Conservation (phyloP, 2,329 filamentous ascomycete species). For the Dothideomycetidae sp. region DNA sequence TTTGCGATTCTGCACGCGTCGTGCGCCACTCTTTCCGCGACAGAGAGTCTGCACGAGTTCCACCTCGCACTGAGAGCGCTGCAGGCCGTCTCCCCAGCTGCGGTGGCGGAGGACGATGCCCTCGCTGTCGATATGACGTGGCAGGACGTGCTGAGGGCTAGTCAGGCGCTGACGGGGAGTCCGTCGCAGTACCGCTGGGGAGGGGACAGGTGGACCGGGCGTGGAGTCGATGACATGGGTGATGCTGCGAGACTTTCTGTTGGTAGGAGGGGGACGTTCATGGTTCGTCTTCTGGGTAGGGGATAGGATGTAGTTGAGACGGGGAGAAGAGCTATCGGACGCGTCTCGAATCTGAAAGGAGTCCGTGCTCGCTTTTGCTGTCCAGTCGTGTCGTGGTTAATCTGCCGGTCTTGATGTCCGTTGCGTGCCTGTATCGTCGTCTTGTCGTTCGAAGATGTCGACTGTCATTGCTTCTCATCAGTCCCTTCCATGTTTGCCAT, state of each 20-base stretch:
- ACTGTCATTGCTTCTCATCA: too few relatives aligned
- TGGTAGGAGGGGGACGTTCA: conserved; percentile 19
- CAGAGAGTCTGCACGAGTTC: conserved; percentile 7
- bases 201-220: neutral
- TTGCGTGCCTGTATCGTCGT: too few relatives aligned
- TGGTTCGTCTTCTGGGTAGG: conserved; percentile 23
- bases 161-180: conserved; percentile 1
- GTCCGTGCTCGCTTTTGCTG: too few relatives aligned
- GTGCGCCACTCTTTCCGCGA: conserved; percentile 4
- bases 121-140: conserved; percentile 42
- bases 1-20: conserved; percentile 2
- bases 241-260: conserved; percentile 7
- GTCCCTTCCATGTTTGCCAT: too few relatives aligned
- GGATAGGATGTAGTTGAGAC: conserved; percentile 9
- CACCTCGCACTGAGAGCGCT: neutral
- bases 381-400: too few relatives aligned
- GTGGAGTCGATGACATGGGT: neutral
- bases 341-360: too few relatives aligned
- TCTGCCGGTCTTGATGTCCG: too few relatives aligned
- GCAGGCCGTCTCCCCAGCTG: conserved; percentile 7
- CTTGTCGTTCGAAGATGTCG: too few relatives aligned
- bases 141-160: neutral
- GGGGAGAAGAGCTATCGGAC: too few relatives aligned
- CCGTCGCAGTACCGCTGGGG: too few relatives aligned
- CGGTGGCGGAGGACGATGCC: conserved; percentile 8